phyloP scores from a whole-genome alignment of 192 early-diverging fungal genomes.

The Coemansia sp. region DNA sequence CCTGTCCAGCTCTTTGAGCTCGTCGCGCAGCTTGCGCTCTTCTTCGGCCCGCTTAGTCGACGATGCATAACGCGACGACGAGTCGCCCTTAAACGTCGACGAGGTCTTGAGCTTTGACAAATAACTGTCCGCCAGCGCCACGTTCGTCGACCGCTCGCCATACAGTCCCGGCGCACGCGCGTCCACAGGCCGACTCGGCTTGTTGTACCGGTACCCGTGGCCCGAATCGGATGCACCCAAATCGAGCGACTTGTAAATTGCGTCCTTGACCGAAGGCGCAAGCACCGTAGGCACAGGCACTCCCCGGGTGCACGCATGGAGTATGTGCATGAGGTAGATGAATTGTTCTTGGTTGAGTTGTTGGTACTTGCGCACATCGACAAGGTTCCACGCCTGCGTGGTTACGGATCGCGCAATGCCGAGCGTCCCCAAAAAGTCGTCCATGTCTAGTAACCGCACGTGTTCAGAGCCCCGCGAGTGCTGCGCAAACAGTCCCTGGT shows the following conservation, averaged over 20 bases:
- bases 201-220: constrained; percentile 31
- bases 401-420: constrained; percentile 37
- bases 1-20: constrained; percentile 47
- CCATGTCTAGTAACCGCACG: constrained; percentile 46
- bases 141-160: constrained; percentile 52
- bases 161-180: constrained; percentile 41
- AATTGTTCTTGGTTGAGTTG: constrained; percentile 58
- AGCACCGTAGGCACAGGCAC: constrained; percentile 32
- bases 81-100: constrained; percentile 50
- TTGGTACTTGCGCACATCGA: constrained; percentile 55
- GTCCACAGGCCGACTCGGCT: constrained; percentile 11
- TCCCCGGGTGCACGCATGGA: constrained; percentile 27
- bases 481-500: constrained; percentile 37
- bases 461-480: constrained; percentile 28
- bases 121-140: constrained; percentile 55
- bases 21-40: constrained; percentile 35
- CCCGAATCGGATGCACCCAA: constrained; percentile 22
- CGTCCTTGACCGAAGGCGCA: constrained; percentile 47
- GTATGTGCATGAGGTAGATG: constrained; percentile 45
- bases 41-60: constrained; percentile 48
- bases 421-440: constrained; percentile 43
- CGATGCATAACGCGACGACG: constrained; percentile 47
- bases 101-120: constrained; percentile 51
- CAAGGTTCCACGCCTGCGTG: constrained; percentile 47
- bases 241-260: constrained; percentile 49